Evolutionary conservation across 192 early-diverging fungal species (phyloP).

Genomic region (Backusella australiensis): DNA sequence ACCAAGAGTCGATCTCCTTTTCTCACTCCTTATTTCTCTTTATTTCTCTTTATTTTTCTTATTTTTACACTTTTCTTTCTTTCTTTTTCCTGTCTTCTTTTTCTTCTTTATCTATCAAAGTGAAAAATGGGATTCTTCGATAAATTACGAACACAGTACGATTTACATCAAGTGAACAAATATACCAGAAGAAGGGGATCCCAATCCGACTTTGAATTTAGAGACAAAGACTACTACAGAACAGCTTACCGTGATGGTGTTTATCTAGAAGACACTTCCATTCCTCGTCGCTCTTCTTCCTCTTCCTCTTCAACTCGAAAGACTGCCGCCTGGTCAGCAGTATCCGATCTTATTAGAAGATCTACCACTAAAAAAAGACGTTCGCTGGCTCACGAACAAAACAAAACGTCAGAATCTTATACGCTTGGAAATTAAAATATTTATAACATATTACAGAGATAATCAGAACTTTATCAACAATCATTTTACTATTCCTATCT

Average conservation of each 20-base stretch:
- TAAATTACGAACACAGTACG: conserved; percentile 20
- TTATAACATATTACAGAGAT: not conserved
- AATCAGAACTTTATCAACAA: not conserved
- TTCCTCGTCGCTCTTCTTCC: conserved; percentile 3
- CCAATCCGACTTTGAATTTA: conserved; percentile 12
- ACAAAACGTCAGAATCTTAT: conserved; percentile 10
- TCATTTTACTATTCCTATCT: not conserved
- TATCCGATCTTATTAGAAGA: not conserved
- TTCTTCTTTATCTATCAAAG: not conserved
- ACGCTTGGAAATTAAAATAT: not conserved
- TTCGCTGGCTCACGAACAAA: conserved; percentile 9
- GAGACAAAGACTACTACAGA: conserved; percentile 19
- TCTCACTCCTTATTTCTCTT: conserved; percentile 2
- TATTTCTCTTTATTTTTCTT: not conserved
- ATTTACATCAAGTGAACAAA: conserved; percentile 17
- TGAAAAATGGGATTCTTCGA: conserved; percentile 28
- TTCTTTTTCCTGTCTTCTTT: conserved; percentile 9
- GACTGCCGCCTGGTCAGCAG: not conserved
- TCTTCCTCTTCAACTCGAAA: conserved; percentile 1
- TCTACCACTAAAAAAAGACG: not conserved
- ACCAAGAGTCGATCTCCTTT: not conserved
- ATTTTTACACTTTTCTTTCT: not conserved
- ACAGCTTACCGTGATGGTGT: conserved; percentile 15
- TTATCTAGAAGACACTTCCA: conserved; percentile 9
- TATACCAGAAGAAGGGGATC: conserved; percentile 23